Evolutionary conservation across 257 asterid genomes (phyloP), one percentile per base, ranked within the genome.

Genomic region (Solanum rostratum): DNA sequence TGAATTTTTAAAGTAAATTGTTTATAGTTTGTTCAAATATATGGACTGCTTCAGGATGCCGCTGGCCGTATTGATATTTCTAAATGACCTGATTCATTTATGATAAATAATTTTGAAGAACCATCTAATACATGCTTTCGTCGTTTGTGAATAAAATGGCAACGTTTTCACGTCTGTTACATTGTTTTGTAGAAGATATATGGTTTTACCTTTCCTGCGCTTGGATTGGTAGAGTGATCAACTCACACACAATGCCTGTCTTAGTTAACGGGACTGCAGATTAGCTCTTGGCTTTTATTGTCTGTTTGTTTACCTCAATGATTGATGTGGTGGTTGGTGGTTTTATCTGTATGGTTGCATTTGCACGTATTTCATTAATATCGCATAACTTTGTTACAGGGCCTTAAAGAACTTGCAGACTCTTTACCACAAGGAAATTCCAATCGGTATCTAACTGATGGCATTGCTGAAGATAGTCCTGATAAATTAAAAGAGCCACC

Each of bases 381-480:
- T 39, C 27, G 37, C 55, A 79, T 79, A 52, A 55, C 80, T 29
- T 29, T 53, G 65, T 68, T 84, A 5, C 95, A 93, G 96, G 97
- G 98, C 84, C 95, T 94, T 46, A 94, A 92, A 90, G 98, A 88
- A 55, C 57, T 94, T 43, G 89, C 90, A 24, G 96, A 88, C 80
- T 63, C 89, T 60, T 46, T 86, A n/a, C 82, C 90, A 30, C 70
- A 90, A 24, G 86, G 78, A 43, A 87, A 80, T 59, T 85, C 66
- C 27, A 60, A 55, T 63, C 74, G 83, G 79, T 30, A 79, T 88
- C 74, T 85, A 86, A 89, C 91, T 10, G 88, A 91, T 86, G 95
- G 92, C 60, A 71, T 68, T 65, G 80, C 83, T 7, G 87, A 63
- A 49, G 92, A 87, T 57, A 82, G 73, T 49, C 50, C 83, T 69